These are phyloP conservation scores for Fusarium armeniacum DNA, from an alignment of 2,329 filamentous ascomycete genomes.

Conservation along the genomic window DNA sequence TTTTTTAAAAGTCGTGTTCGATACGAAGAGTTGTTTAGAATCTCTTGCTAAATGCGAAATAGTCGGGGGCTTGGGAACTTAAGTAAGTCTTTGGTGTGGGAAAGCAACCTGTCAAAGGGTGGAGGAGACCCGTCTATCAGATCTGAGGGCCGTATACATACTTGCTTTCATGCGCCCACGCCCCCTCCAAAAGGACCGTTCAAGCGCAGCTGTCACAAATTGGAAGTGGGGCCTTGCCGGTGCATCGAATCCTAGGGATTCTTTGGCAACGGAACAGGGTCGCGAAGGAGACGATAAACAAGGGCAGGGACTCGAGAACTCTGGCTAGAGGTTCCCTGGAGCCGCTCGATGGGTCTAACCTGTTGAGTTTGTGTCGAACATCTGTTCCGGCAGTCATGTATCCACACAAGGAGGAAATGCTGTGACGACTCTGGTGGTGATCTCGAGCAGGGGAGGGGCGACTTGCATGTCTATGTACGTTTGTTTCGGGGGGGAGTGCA, in stretches of 20 bases:
- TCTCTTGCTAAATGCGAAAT: constrained; percentile 39
- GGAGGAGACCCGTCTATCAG: constrained; percentile 50
- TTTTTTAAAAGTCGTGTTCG: constrained; percentile 31
- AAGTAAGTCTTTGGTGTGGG: constrained; percentile 50
- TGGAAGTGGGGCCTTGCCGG: constrained; percentile 42
- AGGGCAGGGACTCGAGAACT: constrained; percentile 39
- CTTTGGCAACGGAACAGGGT: constrained; percentile 41
- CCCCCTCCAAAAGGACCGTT: constrained; percentile 43
- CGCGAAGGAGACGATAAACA: constrained; percentile 37
- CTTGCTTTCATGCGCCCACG: constrained; percentile 42
- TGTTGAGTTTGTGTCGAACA: constrained; percentile 37
- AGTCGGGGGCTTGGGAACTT: constrained; percentile 50
- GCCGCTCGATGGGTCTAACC: constrained; percentile 43
- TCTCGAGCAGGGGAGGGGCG: constrained; percentile 44
- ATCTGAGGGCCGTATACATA: constrained; percentile 48
- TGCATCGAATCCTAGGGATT: constrained; percentile 46
- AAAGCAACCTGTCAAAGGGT: constrained; percentile 50
- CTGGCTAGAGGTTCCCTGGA: constrained; percentile 46
- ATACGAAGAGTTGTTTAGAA: constrained; percentile 39
- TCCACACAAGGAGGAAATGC: constrained; percentile 40
- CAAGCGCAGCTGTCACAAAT: constrained; percentile 50
- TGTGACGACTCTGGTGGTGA: constrained; percentile 45
- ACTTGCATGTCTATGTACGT: constrained; percentile 22
- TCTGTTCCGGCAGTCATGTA: constrained; percentile 47
- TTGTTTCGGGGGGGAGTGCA: constrained; percentile 31